Conservation (phyloP, 2,329 filamentous ascomycete species). For the Diaporthe aspalathi region DNA sequence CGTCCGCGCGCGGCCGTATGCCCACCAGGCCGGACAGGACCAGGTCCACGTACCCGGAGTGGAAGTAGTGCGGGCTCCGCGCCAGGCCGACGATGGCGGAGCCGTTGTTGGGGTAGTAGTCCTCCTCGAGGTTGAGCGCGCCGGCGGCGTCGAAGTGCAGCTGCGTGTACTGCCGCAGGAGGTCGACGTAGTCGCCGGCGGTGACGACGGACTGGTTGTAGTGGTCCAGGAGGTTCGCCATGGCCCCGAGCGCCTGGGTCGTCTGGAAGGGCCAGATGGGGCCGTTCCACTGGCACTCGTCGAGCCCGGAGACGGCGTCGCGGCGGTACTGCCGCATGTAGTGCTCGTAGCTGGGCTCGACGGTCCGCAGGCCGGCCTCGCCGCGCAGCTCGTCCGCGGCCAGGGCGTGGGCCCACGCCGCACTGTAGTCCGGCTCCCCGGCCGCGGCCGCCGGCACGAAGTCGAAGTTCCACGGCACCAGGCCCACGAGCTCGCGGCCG, state of each 20-base stretch:
- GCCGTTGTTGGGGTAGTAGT: conserved; percentile 56
- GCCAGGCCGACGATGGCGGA: conserved; percentile 54
- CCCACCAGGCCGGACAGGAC: conserved; percentile 55
- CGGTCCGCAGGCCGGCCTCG: conserved; percentile 52
- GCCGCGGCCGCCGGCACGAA: conserved; percentile 52
- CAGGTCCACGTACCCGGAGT: conserved; percentile 56
- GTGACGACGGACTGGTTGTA: conserved; percentile 49
- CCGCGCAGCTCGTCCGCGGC: conserved; percentile 44
- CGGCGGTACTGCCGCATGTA: conserved; percentile 58
- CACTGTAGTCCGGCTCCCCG: conserved; percentile 44
- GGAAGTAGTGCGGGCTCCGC: conserved; percentile 58
- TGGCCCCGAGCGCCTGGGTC: conserved; percentile 53
- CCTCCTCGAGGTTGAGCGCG: conserved; percentile 53
- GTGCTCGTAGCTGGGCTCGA: conserved; percentile 57
- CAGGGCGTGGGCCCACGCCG: conserved; percentile 52
- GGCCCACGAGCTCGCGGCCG: conserved; percentile 56
- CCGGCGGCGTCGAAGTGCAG: conserved; percentile 53
- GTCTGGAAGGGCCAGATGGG: conserved; percentile 58
- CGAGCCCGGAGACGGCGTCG: conserved; percentile 44
- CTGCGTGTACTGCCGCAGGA: conserved; percentile 53
- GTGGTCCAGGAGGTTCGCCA: conserved; percentile 56
- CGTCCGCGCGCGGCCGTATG: conserved; percentile 52
- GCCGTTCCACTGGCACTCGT: conserved; percentile 59
- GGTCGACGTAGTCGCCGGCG: conserved; percentile 49
- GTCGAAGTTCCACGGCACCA: conserved; percentile 56